Evolutionary conservation across 352 stramenopile species (phyloP).

Genomic region (Peronosclerospora sorghi): DNA sequence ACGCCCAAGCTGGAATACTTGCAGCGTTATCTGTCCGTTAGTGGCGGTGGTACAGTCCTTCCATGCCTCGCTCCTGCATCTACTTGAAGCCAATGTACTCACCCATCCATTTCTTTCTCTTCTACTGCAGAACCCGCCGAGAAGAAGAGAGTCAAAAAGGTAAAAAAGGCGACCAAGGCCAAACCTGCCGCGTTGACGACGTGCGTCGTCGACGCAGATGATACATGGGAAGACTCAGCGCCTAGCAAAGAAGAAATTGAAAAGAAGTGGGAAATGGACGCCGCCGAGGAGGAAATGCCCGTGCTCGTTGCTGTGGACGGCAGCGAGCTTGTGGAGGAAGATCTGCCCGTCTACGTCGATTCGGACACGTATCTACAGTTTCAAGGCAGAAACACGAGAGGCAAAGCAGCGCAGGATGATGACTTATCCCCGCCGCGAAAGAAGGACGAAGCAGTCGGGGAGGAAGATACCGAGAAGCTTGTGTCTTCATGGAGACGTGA

Average conservation of each 20-base stretch:
- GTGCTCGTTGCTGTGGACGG: conserved; percentile 31
- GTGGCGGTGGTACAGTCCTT: conserved; percentile 16
- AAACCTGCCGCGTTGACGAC: conserved; percentile 11
- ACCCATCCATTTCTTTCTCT: neutral
- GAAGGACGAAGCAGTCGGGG: conserved; percentile 2
- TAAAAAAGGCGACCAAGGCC: conserved; percentile 42
- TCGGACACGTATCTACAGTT: conserved; percentile 52
- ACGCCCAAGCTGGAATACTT: conserved; percentile 72
- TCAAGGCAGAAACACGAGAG: conserved; percentile 14
- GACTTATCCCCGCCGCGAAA: conserved; percentile 48
- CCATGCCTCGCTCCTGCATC: neutral
- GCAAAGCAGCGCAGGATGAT: conserved; percentile 9
- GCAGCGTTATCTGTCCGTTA: conserved; percentile 56
- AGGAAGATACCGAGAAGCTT: conserved; percentile 15
- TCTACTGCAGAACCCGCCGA: conserved; percentile 8
- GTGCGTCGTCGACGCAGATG: conserved; percentile 49
- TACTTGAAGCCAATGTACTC: conserved; percentile 2
- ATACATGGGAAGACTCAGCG: conserved; percentile 40
- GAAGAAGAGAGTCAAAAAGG: conserved; percentile 43
- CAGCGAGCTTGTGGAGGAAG: conserved; percentile 43
- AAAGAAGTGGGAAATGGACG: conserved; percentile 51
- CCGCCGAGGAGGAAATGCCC: conserved; percentile 30
- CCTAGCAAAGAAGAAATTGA: conserved; percentile 39
- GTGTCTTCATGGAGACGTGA: conserved; percentile 13
- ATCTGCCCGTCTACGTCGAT: conserved; percentile 65